Percentiles rank a stretch among this genome's conserved stretches.
Conservation (phyloP, 129 eudicot genomes). For the Centella asiatica region DNA sequence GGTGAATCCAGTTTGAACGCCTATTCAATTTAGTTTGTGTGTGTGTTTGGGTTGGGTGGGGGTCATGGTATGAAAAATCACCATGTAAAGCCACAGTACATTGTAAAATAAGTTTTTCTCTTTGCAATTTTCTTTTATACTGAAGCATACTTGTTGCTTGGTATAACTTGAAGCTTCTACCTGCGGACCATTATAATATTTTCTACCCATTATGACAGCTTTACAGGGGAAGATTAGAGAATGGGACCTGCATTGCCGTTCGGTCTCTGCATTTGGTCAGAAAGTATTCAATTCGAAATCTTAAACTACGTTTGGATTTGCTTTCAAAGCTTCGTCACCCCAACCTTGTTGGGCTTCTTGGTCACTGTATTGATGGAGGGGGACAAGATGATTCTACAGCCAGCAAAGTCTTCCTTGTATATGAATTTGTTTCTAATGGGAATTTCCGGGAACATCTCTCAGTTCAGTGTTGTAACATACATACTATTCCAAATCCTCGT, state of each 20-base stretch:
- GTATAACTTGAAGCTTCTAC: neutral
- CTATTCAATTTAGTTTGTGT: neutral
- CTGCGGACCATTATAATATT: neutral
- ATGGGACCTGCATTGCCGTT: slow-evolving; percentile 48
- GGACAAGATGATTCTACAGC: slow-evolving; percentile 48
- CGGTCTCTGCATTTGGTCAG: slow-evolving; percentile 47
- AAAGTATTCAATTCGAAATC: slow-evolving; percentile 57
- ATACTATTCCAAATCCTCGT: neutral
- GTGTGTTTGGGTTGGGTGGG: neutral
- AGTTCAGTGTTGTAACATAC: slow-evolving; percentile 27
- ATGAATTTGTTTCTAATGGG: slow-evolving; percentile 71
- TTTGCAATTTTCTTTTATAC: neutral
- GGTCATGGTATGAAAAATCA: neutral
- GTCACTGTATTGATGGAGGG: slow-evolving; percentile 70
- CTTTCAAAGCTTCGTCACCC: slow-evolving; percentile 86
- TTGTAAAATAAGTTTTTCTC: neutral
- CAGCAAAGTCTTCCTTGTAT: slow-evolving; percentile 60
- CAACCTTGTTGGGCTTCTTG: slow-evolving; percentile 65
- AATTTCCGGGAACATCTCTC: slow-evolving; percentile 68
- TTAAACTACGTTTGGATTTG: slow-evolving; percentile 67
- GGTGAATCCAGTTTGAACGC: neutral
- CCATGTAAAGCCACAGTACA: neutral
- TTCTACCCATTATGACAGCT: slow-evolving; percentile 33
- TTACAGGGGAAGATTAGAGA: slow-evolving; percentile 75
- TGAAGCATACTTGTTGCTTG: neutral